Conservation (phyloP, 2,329 filamentous ascomycete genomes). For the Aureobasidium musti region DNA sequence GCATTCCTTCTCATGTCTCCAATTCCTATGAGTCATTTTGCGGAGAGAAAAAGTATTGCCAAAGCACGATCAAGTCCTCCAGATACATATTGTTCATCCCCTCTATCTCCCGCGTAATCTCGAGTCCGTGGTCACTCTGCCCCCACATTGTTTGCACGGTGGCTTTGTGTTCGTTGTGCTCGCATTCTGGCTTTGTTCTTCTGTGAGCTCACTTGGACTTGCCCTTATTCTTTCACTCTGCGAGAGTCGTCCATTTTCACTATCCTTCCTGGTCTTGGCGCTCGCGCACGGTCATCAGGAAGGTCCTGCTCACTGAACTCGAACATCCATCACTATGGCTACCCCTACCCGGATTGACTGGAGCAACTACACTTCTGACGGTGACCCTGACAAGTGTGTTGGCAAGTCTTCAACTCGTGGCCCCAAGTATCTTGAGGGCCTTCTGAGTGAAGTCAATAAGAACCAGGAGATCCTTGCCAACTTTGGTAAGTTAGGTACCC, state of each 20-base stretch:
- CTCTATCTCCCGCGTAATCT: not conserved
- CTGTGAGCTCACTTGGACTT: too few species aligned
- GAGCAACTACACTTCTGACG: not conserved
- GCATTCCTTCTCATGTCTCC: not conserved
- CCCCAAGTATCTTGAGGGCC: not conserved
- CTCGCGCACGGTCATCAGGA: not conserved
- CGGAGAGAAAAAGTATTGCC: not conserved
- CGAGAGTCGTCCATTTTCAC: not conserved
- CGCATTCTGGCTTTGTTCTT: not conserved
- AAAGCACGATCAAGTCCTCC: not conserved
- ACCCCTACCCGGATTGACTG: not conserved
- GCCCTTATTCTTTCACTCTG: not conserved
- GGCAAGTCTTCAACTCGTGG: not conserved
- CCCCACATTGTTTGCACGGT: not conserved
- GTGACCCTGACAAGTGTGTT: not conserved
- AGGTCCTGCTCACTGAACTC: not conserved
- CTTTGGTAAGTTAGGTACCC: not conserved
- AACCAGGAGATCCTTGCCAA: not conserved
- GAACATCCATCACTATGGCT: not conserved
- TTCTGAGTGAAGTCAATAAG: not conserved
- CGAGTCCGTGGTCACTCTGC: not conserved
- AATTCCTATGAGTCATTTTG: not conserved
- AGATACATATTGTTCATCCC: slow-evolving; percentile 1
- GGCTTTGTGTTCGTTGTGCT: not conserved
- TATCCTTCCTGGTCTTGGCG: not conserved